A percentile compares a stretch with the other conserved stretches of the same genome.
These are phyloP conservation scores for Lasiosphaeria miniovina DNA, from an alignment of 495 filamentous ascomycete genomes.

Conservation along the genomic window DNA sequence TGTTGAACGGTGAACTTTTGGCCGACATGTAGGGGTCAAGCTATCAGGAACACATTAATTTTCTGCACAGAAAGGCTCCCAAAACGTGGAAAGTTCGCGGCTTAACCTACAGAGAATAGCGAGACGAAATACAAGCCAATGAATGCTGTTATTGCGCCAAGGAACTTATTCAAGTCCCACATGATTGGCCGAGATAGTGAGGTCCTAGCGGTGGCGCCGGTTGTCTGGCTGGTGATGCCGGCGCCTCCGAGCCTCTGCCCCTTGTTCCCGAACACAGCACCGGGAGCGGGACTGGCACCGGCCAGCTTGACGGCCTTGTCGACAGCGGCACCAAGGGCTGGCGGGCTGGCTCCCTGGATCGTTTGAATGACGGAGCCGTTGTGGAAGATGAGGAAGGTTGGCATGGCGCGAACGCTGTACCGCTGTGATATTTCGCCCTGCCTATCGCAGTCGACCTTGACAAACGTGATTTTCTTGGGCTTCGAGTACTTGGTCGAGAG, in stretches of 20 bases:
- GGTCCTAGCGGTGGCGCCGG: conserved; percentile 6
- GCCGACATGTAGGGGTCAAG: conserved; percentile 65
- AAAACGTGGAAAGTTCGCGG: background rate
- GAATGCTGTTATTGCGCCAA: conserved; percentile 51
- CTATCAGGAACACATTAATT: conserved; percentile 36
- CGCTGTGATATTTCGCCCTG: conserved; percentile 52
- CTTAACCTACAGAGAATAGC: conserved; percentile 48
- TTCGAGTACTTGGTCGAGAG: conserved; percentile 54
- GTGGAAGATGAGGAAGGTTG: conserved; percentile 88
- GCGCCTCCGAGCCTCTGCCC: conserved; percentile 36
- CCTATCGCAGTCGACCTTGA: conserved; percentile 60
- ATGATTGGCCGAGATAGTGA: conserved; percentile 30
- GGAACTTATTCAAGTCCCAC: conserved; percentile 42
- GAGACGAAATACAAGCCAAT: conserved; percentile 59
- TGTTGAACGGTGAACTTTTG: conserved; percentile 62
- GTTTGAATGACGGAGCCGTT: conserved; percentile 66
- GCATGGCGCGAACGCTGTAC: conserved; percentile 63
- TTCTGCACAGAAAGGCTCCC: background rate
- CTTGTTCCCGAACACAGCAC: conserved; percentile 41
- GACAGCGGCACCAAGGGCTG: conserved; percentile 69
- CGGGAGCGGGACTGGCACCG: conserved; percentile 40
- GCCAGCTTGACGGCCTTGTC: conserved; percentile 66
- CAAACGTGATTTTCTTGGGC: conserved; percentile 55
- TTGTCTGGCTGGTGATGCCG: conserved; percentile 7
- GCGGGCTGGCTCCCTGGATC: conserved; percentile 74